These are phyloP conservation scores for Coniochaeta hoffmannii DNA, from an alignment of 2,329 filamentous ascomycete species.

Conservation along the genomic window DNA sequence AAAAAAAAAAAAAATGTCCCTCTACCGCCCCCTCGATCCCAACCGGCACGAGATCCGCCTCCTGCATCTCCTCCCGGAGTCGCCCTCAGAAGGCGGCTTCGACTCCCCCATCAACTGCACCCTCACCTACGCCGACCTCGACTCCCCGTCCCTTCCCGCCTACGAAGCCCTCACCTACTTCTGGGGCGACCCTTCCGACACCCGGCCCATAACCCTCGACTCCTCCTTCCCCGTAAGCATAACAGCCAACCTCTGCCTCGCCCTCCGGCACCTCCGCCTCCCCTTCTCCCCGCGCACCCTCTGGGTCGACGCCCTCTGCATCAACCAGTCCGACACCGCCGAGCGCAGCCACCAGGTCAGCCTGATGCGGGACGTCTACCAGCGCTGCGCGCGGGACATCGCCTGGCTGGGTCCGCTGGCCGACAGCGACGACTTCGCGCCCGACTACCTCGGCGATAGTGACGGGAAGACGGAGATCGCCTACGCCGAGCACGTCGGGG, in stretches of 20 bases:
- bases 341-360: slow-evolving; percentile 10
- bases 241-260: slow-evolving; percentile 4
- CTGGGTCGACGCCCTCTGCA: slow-evolving; percentile 12
- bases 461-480: neutral
- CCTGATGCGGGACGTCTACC: slow-evolving; percentile 26
- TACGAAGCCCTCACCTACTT: slow-evolving; percentile 4
- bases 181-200: neutral
- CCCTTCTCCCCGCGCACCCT: slow-evolving; percentile 1
- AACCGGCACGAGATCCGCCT: slow-evolving; percentile 1
- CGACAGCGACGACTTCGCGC: neutral
- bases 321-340: slow-evolving; percentile 9
- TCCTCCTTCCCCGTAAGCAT: neutral
- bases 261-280: slow-evolving; percentile 7
- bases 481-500: neutral
- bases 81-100: neutral
- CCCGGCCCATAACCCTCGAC: neutral
- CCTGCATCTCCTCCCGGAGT: neutral
- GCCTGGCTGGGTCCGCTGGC: slow-evolving; percentile 6
- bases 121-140: neutral
- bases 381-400: neutral
- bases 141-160: neutral
- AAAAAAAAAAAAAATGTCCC: neutral
- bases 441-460: neutral
- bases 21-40: neutral
- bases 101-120: neutral